Percentiles rank a stretch among this genome's conserved stretches.
phyloP scores from a whole-genome alignment of 1,284 basidiomycete species.

The Spongiforma sp. region DNA sequence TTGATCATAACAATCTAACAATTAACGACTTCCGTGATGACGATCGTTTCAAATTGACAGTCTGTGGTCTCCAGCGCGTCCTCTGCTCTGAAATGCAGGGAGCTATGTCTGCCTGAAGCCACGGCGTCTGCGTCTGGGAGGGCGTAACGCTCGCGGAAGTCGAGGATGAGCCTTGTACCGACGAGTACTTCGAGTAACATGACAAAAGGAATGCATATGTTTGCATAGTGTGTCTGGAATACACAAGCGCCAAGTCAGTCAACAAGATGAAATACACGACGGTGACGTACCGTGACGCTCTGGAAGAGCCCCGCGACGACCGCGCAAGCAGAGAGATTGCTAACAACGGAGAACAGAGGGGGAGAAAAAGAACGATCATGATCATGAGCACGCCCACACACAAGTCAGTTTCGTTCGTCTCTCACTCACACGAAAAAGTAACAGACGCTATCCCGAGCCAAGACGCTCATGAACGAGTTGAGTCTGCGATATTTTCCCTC shows the following conservation, averaged over 20 bases:
- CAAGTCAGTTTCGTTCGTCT: no score
- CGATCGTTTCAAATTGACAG: slow-evolving; percentile 25
- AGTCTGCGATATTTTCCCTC: slow-evolving; percentile 7
- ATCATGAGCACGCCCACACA: no score
- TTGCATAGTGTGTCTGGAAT: slow-evolving; percentile 31
- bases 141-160: slow-evolving; percentile 38
- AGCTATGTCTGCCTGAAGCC: slow-evolving; percentile 13
- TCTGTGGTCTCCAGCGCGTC: neutral
- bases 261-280: neutral
- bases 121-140: slow-evolving; percentile 15
- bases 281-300: slow-evolving; percentile 28
- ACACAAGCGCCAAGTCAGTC: neutral
- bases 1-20: no score
- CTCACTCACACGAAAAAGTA: slow-evolving; percentile 37
- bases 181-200: slow-evolving; percentile 39
- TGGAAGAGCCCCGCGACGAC: slow-evolving; percentile 36
- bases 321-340: slow-evolving; percentile 31
- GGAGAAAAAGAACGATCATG: neutral
- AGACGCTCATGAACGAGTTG: slow-evolving; percentile 29
- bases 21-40: slow-evolving; percentile 11
- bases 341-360: slow-evolving; percentile 4
- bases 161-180: slow-evolving; percentile 39
- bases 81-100: slow-evolving; percentile 23
- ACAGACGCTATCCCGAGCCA: slow-evolving; percentile 36
- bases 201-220: slow-evolving; percentile 37